Conservation (phyloP, 2,329 filamentous ascomycete species). For the Hypoxylon rubiginosum region DNA sequence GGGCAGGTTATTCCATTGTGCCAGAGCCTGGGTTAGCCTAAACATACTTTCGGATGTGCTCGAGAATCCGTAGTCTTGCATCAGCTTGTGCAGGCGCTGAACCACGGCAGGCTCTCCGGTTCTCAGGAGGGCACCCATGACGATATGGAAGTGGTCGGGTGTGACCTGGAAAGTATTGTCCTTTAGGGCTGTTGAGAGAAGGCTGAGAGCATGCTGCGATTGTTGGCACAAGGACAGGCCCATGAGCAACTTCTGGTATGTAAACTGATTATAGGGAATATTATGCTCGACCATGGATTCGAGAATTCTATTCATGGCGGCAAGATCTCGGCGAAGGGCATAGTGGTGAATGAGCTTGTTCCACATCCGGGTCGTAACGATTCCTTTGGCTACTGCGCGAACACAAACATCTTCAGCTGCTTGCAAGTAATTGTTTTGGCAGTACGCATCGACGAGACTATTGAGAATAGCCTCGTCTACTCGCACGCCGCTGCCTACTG, state of each 20-base stretch:
- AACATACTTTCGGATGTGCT: slow-evolving; percentile 60
- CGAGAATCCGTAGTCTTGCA: slow-evolving; percentile 59
- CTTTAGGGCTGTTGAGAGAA: slow-evolving; percentile 61
- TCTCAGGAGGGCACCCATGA: slow-evolving; percentile 66
- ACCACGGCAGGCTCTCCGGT: slow-evolving; percentile 60
- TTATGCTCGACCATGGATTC: slow-evolving; percentile 62
- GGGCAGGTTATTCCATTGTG: slow-evolving; percentile 52
- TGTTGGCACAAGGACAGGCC: slow-evolving; percentile 65
- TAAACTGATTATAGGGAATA: slow-evolving; percentile 64
- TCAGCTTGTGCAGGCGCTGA: slow-evolving; percentile 58
- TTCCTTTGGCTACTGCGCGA: slow-evolving; percentile 64
- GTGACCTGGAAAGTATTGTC: slow-evolving; percentile 62
- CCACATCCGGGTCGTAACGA: slow-evolving; percentile 76
- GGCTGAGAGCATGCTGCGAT: slow-evolving; percentile 62
- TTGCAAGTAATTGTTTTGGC: slow-evolving; percentile 65
- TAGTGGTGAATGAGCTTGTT: slow-evolving; percentile 81
- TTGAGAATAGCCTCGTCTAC: slow-evolving; percentile 71
- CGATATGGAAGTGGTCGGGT: slow-evolving; percentile 64
- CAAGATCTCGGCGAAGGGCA: slow-evolving; percentile 70
- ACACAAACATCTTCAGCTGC: slow-evolving; percentile 72
- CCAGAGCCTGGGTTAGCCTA: slow-evolving; percentile 59
- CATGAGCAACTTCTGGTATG: slow-evolving; percentile 64
- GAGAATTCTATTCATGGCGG: slow-evolving; percentile 63
- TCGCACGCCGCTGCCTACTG: slow-evolving; percentile 65
- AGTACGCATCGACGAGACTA: slow-evolving; percentile 76